phyloP scores from a whole-genome alignment of 768 basidiomycete species.

The Podaxis mareebaensis region DNA sequence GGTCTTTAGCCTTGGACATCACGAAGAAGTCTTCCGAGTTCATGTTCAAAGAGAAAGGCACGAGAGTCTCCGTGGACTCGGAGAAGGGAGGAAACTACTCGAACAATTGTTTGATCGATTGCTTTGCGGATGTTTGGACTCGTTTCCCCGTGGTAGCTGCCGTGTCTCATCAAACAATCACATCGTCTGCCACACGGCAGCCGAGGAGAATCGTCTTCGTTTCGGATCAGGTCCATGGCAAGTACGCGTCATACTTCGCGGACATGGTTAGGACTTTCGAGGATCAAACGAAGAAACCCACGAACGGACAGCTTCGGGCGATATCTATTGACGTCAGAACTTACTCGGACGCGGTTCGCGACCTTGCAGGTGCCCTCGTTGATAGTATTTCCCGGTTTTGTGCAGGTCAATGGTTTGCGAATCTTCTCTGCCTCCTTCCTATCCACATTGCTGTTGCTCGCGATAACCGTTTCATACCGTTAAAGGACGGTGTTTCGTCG shows the following conservation, averaged over 20 bases:
- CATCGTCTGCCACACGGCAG: slow-evolving; percentile 32
- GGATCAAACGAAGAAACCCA: slow-evolving; percentile 51
- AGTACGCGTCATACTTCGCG: slow-evolving; percentile 43
- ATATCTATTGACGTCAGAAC: slow-evolving; percentile 30
- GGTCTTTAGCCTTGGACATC: slow-evolving; percentile 51
- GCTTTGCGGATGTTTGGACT: slow-evolving; percentile 58
- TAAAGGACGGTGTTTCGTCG: slow-evolving; percentile 55
- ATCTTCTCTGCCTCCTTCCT: slow-evolving; percentile 61
- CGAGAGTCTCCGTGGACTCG: slow-evolving; percentile 18
- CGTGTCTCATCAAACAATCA: slow-evolving; percentile 41
- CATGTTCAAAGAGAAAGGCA: slow-evolving; percentile 48
- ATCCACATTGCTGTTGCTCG: slow-evolving; percentile 62
- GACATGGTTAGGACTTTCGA: slow-evolving; percentile 50
- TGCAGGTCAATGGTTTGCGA: slow-evolving; percentile 63
- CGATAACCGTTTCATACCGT: slow-evolving; percentile 61
- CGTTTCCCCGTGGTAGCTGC: slow-evolving; percentile 60
- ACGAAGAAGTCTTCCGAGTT: slow-evolving; percentile 58
- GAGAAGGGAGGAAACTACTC: slow-evolving; percentile 22
- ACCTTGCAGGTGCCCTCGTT: neutral
- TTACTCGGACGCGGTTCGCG: neutral
- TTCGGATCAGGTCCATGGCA: slow-evolving; percentile 28
- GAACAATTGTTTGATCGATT: slow-evolving; percentile 55
- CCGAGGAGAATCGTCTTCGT: slow-evolving; percentile 43
- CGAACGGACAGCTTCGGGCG: slow-evolving; percentile 40
- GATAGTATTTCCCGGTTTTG: slow-evolving; percentile 35